Percentiles rank a stretch among this genome's conserved stretches.
phyloP scores from a whole-genome alignment of 352 stramenopile genomes.

The Phytophthora hybrid region DNA sequence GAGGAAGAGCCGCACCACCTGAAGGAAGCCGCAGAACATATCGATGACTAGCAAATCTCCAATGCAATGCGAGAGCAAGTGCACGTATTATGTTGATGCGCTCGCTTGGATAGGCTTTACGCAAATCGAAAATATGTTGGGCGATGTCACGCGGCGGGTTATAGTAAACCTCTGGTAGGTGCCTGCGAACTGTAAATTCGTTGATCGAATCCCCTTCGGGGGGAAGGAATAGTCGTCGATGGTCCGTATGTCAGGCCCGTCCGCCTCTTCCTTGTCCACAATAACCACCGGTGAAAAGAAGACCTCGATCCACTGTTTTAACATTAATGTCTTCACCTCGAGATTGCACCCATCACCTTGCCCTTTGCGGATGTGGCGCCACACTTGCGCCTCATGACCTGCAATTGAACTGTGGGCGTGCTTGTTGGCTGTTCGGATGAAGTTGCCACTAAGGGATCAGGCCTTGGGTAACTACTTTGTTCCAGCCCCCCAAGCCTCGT shows the following conservation, averaged over 20 bases:
- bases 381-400: background rate
- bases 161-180: background rate
- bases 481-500: no score
- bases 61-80: slow-evolving; percentile 15
- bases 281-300: background rate
- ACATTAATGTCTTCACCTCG: background rate
- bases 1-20: slow-evolving; percentile 2
- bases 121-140: background rate
- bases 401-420: background rate
- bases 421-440: background rate
- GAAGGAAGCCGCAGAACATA: slow-evolving; percentile 10
- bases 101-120: background rate
- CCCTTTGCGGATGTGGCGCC: background rate
- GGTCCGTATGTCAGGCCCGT: background rate
- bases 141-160: no score
- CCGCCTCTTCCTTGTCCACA: background rate
- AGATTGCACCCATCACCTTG: background rate
- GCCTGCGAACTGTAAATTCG: slow-evolving; percentile 8
- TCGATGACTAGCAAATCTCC: slow-evolving; percentile 7
- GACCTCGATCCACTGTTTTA: background rate
- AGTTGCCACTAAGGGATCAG: no score
- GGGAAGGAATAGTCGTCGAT: background rate
- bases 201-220: slow-evolving; percentile 1
- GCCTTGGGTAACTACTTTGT: no score
- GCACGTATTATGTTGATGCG: background rate